phyloP scores from a whole-genome alignment of 371 early-diverging fungal genomes.

The Apophysomyces elegans region DNA sequence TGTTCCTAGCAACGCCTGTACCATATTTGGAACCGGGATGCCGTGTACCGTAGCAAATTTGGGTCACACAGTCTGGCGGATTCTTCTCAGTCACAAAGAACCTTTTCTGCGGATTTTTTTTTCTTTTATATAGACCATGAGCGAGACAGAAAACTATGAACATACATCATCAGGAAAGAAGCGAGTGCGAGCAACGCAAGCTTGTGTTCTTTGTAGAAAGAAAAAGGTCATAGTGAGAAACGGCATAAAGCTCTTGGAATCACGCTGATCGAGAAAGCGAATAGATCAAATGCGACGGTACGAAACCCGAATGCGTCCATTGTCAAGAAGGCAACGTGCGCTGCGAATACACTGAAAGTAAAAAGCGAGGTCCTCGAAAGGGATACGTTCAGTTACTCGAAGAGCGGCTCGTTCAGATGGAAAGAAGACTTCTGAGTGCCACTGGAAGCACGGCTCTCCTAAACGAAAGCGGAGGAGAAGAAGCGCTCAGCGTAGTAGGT shows the following conservation, averaged over 20 bases:
- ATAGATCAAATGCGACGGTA: conserved; percentile 81
- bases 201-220: conserved; percentile 80
- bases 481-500: background rate
- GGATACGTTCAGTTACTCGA: conserved; percentile 79
- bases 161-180: conserved; percentile 35
- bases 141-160: conserved; percentile 9
- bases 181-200: conserved; percentile 77
- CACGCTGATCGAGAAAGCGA: background rate
- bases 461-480: conserved; percentile 9
- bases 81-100: too few species aligned
- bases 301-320: conserved; percentile 80
- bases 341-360: conserved; percentile 80
- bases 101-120: background rate
- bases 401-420: conserved; percentile 68
- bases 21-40: too few species aligned
- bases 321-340: conserved; percentile 66
- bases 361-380: conserved; percentile 82
- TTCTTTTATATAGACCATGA: conserved; percentile 2
- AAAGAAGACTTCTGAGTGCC: conserved; percentile 51
- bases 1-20: too few species aligned
- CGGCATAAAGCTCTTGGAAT: background rate
- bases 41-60: too few species aligned
- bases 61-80: too few species aligned
- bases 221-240: conserved; percentile 62
- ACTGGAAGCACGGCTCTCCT: background rate